Percentiles rank a stretch among this genome's conserved stretches.
phyloP scores from a whole-genome alignment of 148 eudicot species.

The Fallopia convolvulus region DNA sequence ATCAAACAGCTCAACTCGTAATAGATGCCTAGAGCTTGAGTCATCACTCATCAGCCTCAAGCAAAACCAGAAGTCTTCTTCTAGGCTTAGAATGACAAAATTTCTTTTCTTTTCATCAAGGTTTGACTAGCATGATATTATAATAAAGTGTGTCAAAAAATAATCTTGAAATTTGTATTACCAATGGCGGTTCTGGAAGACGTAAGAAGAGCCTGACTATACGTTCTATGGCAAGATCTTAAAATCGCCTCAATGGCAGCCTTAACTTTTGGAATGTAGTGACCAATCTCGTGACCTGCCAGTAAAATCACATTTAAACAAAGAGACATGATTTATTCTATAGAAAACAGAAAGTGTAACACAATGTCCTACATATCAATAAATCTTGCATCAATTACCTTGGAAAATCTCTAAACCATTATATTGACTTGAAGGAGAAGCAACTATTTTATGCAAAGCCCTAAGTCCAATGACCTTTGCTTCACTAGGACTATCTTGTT shows the following conservation, averaged over 20 bases:
- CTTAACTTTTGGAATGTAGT: conserved; percentile 96
- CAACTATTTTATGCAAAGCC: conserved; percentile 91
- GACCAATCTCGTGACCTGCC: conserved; percentile 85
- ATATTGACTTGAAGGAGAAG: conserved; percentile 78
- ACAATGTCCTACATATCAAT: not conserved
- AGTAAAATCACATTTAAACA: conserved; percentile 22
- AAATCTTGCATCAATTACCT: conserved; percentile 38
- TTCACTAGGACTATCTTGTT: conserved; percentile 96
- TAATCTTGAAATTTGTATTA: conserved; percentile 19
- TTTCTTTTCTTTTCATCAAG: not conserved
- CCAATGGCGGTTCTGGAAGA: conserved; percentile 87
- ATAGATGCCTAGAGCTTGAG: not conserved
- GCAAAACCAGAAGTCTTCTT: not conserved
- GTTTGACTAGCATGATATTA: not conserved
- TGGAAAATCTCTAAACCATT: conserved; percentile 93
- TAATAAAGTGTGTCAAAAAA: not conserved
- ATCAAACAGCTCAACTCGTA: not conserved
- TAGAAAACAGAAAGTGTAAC: not conserved
- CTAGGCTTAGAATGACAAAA: not conserved
- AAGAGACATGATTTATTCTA: not conserved
- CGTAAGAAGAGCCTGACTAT: conserved; percentile 93
- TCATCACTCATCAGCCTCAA: not conserved
- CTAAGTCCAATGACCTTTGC: conserved; percentile 99
- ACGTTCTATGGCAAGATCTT: conserved; percentile 86
- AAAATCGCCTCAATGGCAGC: conserved; percentile 90